Percentiles rank a stretch among this genome's conserved stretches.
These are phyloP conservation scores for Crepidotus variabilis DNA, from an alignment of 768 basidiomycete genomes.

Conservation along the genomic window DNA sequence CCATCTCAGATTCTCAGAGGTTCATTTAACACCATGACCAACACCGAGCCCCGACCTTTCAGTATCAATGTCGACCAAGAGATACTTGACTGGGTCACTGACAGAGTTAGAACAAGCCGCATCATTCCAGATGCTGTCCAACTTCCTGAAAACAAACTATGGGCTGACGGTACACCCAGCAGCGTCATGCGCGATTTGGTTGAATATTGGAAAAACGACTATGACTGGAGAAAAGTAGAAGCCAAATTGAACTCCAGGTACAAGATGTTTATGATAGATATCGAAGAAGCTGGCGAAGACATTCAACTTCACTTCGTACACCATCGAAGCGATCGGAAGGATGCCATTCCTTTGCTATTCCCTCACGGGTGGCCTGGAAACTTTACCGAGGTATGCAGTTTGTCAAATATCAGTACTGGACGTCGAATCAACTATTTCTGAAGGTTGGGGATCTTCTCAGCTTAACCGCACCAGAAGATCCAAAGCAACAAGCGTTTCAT, in stretches of 20 bases:
- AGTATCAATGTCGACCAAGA: conserved; percentile 33
- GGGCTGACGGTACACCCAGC: conserved; percentile 47
- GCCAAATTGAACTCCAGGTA: conserved; percentile 40
- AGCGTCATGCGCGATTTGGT: conserved; percentile 36
- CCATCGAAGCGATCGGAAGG: conserved; percentile 32
- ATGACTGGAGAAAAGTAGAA: conserved; percentile 49
- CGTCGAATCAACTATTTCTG: background rate
- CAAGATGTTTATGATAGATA: conserved; percentile 47
- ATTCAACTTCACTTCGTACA: conserved; percentile 54
- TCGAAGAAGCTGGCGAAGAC: conserved; percentile 38
- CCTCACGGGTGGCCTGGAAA: conserved; percentile 50
- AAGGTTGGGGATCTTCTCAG: conserved; percentile 24
- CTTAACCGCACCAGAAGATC: conserved; percentile 24
- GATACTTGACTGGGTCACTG: conserved; percentile 33
- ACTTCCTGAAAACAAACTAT: conserved; percentile 33
- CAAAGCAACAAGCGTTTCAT: conserved; percentile 28
- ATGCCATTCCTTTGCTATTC: conserved; percentile 51
- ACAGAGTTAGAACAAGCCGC: conserved; percentile 37
- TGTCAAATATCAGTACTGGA: no score
- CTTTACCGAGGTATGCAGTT: conserved; percentile 27
- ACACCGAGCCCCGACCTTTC: no score
- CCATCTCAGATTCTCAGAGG: no score
- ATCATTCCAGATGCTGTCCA: conserved; percentile 44
- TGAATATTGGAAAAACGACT: conserved; percentile 39
- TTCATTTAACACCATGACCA: no score